These are phyloP conservation scores for Termitomyces sp. DNA, from an alignment of 768 basidiomycete species.

Conservation along the genomic window DNA sequence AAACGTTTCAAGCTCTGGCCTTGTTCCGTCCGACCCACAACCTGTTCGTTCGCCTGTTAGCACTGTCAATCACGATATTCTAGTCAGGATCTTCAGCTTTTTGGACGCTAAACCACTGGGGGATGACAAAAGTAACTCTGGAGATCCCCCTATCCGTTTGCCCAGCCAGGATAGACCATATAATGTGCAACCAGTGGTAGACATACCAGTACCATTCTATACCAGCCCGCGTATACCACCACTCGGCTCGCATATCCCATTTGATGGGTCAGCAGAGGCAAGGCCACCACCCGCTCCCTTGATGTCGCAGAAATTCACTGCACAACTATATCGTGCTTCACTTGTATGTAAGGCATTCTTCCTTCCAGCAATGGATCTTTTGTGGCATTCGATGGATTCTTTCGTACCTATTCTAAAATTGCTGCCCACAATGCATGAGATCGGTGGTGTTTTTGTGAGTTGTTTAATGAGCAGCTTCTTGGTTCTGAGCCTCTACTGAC, in stretches of 20 bases:
- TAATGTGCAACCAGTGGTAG: too few species aligned
- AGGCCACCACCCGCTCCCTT: too few species aligned
- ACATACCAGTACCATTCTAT: too few species aligned
- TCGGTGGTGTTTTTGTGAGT: not conserved
- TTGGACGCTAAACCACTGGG: too few species aligned
- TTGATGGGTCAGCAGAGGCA: too few species aligned
- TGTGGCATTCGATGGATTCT: conserved; percentile 26
- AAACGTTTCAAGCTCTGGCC: not conserved
- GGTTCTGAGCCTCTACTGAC: not conserved
- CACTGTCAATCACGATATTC: not conserved
- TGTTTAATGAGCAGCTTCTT: too few species aligned
- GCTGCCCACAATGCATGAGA: conserved; percentile 19
- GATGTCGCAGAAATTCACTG: too few species aligned
- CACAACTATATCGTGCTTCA: conserved; percentile 7
- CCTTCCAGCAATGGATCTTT: conserved; percentile 24
- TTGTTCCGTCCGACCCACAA: too few species aligned
- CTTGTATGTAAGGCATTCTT: conserved; percentile 24
- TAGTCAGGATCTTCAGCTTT: not conserved
- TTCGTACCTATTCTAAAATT: conserved; percentile 26
- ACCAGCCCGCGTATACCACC: too few species aligned
- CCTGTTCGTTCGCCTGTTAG: not conserved
- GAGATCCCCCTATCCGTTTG: too few species aligned
- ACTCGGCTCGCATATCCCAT: too few species aligned
- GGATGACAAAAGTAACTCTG: not conserved
- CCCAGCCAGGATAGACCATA: too few species aligned